Evolutionary conservation across 2,329 filamentous ascomycete genomes (phyloP).

Genomic region (Pezicula carpinea): DNA sequence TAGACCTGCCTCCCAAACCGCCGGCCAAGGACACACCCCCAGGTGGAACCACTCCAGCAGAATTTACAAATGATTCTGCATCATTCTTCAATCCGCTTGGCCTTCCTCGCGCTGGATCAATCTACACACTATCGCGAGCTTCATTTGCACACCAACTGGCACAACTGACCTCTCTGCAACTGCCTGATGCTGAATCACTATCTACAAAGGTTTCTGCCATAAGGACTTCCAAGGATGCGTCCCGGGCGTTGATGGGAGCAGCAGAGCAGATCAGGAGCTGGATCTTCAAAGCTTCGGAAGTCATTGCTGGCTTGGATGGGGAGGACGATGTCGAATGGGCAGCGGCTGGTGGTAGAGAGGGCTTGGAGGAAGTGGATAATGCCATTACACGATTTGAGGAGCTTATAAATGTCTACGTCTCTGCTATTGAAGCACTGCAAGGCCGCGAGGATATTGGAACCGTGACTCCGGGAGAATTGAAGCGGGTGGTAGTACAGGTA

Average conservation of each 20-base stretch:
- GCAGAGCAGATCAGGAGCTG: slow-evolving; percentile 90
- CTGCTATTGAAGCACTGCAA: slow-evolving; percentile 90
- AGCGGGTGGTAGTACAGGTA: slow-evolving; percentile 79
- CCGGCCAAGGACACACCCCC: slow-evolving; percentile 48
- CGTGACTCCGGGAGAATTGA: slow-evolving; percentile 68
- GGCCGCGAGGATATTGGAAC: slow-evolving; percentile 67
- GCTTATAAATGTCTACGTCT: slow-evolving; percentile 86
- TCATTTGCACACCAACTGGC: slow-evolving; percentile 93
- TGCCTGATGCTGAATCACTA: slow-evolving; percentile 80
- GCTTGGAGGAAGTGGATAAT: slow-evolving; percentile 66
- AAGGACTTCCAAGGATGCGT: slow-evolving; percentile 77
- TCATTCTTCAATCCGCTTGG: slow-evolving; percentile 63
- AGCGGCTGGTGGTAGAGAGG: slow-evolving; percentile 77
- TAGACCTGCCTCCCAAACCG: slow-evolving; percentile 36
- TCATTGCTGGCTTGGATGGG: slow-evolving; percentile 82
- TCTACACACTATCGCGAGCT: slow-evolving; percentile 87
- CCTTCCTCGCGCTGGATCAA: slow-evolving; percentile 71
- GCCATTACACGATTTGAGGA: slow-evolving; percentile 82
- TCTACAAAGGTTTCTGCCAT: slow-evolving; percentile 81
- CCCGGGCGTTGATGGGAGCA: slow-evolving; percentile 76
- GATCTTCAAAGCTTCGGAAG: slow-evolving; percentile 89
- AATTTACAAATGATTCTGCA: slow-evolving; percentile 23
- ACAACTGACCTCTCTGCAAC: slow-evolving; percentile 82
- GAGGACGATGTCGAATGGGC: slow-evolving; percentile 99
- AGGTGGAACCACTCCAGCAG: slow-evolving; percentile 31